phyloP scores from a whole-genome alignment of 1,284 basidiomycete genomes.

The Moniliophthora roreri region DNA sequence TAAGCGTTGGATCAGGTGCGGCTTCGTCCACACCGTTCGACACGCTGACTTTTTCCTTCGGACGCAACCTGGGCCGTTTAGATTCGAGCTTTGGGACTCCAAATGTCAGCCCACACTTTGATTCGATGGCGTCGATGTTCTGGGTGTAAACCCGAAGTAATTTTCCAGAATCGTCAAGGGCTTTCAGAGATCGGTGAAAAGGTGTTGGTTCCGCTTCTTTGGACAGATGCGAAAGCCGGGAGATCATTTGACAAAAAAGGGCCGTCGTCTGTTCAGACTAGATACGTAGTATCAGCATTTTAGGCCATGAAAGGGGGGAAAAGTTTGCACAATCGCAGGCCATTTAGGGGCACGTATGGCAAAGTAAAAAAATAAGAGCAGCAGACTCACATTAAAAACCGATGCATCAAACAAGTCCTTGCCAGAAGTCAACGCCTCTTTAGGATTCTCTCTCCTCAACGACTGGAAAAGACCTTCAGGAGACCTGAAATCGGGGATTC shows the following conservation, averaged over 20 bases:
- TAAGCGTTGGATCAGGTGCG: conserved; percentile 18
- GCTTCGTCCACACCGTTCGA: conserved; percentile 11
- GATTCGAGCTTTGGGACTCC: conserved; percentile 67
- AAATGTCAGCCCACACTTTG: conserved; percentile 80
- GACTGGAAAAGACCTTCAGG: conserved; percentile 80
- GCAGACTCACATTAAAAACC: conserved; percentile 76
- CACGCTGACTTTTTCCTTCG: conserved; percentile 34
- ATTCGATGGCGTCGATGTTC: conserved; percentile 91
- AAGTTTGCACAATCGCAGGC: background rate
- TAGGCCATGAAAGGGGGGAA: background rate
- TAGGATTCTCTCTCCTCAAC: conserved; percentile 77
- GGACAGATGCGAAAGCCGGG: conserved; percentile 75
- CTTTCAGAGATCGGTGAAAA: conserved; percentile 78
- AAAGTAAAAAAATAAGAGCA: background rate
- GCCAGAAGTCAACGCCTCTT: conserved; percentile 69
- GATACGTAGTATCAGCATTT: conserved; percentile 16
- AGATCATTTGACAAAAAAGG: conserved; percentile 89
- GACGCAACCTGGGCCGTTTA: conserved; percentile 48
- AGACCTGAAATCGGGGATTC: conserved; percentile 93
- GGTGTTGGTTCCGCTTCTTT: conserved; percentile 76
- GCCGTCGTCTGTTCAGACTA: conserved; percentile 75
- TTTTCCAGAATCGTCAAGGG: conserved; percentile 75
- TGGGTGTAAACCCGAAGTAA: conserved; percentile 92
- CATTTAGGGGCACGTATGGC: background rate
- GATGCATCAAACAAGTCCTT: conserved; percentile 93